These are phyloP conservation scores for Anastatica hierochuntica DNA, from an alignment of 345 rosid species.

Conservation along the genomic window DNA sequence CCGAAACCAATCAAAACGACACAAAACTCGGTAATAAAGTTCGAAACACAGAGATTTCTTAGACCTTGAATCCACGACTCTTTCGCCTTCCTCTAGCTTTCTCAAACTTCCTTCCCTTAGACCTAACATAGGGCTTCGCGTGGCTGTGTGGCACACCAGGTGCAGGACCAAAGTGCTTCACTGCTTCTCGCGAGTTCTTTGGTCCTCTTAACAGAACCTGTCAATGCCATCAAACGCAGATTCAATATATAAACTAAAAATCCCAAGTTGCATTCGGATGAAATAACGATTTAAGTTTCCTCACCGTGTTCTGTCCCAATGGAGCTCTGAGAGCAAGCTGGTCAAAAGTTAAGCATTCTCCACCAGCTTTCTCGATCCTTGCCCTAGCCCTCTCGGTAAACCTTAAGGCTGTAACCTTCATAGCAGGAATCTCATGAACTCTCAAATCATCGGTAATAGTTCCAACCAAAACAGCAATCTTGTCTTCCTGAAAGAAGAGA, in stretches of 20 bases:
- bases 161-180: constrained; percentile 93
- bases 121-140: constrained; percentile 77
- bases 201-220: constrained; percentile 95
- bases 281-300: no score
- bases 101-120: constrained; percentile 90
- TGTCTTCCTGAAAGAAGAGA: no score
- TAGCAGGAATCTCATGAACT: constrained; percentile 70
- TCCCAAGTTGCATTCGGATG: no score
- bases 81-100: constrained; percentile 82
- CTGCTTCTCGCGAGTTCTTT: constrained; percentile 91
- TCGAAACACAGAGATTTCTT: constrained; percentile 20
- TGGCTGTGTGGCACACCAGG: constrained; percentile 97
- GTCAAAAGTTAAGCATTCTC: constrained; percentile 93
- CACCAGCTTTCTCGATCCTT: constrained; percentile 94
- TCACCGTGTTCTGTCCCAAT: constrained; percentile 90
- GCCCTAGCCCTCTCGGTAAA: constrained; percentile 90
- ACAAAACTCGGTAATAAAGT: no score
- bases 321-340: constrained; percentile 95
- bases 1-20: constrained; percentile 9
- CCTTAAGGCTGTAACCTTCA: constrained; percentile 79
- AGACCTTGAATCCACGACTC: constrained; percentile 72
- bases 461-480: constrained; percentile 87
- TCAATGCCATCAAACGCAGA: not conserved
- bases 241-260: no score
- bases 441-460: constrained; percentile 85